Base-by-base conservation (phyloP, 768 basidiomycete genomes). In the Daedaleopsis nitida region DNA sequence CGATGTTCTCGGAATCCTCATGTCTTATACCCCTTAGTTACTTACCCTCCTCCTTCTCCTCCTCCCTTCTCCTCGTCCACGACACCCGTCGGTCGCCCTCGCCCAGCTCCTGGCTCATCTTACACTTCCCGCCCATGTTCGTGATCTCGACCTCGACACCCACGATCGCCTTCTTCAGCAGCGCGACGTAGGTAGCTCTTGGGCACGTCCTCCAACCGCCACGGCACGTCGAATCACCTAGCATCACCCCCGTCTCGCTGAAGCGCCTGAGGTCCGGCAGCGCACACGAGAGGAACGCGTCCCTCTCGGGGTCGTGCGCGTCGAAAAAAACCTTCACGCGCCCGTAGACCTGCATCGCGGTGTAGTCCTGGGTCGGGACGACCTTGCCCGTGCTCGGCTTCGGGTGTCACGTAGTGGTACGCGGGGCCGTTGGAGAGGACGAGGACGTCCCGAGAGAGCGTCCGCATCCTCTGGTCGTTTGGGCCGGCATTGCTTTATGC, bases 341-440 rank as follows among this genome's bases (percentile, higher is more conserved):
- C 16, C 71, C 71, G 47, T 69, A 70, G 38, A 65, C 66, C 64
- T 72, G 66, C 19, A 70, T 69, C 2, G 71, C 69, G 34, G 66
- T 55, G 62, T 70, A 72, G 60, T 72, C 59, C 71, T 69, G 70
- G 5, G 71, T 72, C 0, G 69, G 68, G 1, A 70, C 71, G 27
- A 68, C 67, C 53, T 70, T 70, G 17, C 67, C 71, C 21, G 69
- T 69, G 6, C 59, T 23, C 21, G 69, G 69, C 57, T 72, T 72
- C n/a, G 6, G 70, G 69, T 19, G 70, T 66, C 14, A 72, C 62
- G 58, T 72, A 72, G 68, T 67, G 66, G 42, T 70, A 65, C n/a
- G 55, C 61, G 17, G 68, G 66, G 5, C 42, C 64, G 35, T 59
- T 70, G 64, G 70, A 72, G 9, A 72, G 65, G 19, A 70, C 43